Evolutionary conservation across 1,139 yeast species (phyloP).

Genomic region (Lodderomyces jiufengensis): DNA sequence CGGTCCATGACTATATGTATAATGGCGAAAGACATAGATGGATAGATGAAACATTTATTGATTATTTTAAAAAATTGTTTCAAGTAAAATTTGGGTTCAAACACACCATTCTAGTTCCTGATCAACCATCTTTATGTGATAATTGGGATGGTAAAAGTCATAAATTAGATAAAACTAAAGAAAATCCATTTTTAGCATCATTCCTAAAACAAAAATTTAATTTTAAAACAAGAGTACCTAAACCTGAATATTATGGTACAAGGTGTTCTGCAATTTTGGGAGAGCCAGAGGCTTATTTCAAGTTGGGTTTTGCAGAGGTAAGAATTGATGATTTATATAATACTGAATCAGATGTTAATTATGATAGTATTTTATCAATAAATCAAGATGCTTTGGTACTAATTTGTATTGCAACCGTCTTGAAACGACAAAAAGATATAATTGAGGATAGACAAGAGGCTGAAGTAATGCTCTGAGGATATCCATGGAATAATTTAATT

Average conservation of each 20-base stretch:
- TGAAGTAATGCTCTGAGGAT: too few species aligned
- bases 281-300: conserved; percentile 9
- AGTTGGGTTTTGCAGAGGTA: conserved; percentile 13
- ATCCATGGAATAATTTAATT: too few species aligned
- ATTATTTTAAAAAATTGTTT: conserved; percentile 6
- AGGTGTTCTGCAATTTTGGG: conserved; percentile 9
- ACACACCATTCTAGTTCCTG: conserved; percentile 7
- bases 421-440: conserved; percentile 14
- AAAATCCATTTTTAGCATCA: conserved; percentile 10
- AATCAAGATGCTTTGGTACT: conserved; percentile 13
- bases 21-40: conserved; percentile 12
- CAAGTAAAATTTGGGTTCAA: conserved; percentile 12
- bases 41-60: conserved; percentile 11
- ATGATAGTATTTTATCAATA: conserved; percentile 13
- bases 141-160: conserved; percentile 14
- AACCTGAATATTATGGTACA: conserved; percentile 12
- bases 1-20: conserved; percentile 13
- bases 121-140: conserved; percentile 12
- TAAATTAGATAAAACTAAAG: conserved; percentile 8
- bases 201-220: conserved; percentile 8
- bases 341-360: conserved; percentile 6
- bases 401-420: conserved; percentile 15
- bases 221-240: conserved; percentile 7
- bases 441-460: conserved; percentile 15
- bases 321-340: conserved; percentile 10